These are phyloP conservation scores for Plasmodium cynomolgi DNA, from an alignment of 169 alveolate species.

Conservation along the genomic window DNA sequence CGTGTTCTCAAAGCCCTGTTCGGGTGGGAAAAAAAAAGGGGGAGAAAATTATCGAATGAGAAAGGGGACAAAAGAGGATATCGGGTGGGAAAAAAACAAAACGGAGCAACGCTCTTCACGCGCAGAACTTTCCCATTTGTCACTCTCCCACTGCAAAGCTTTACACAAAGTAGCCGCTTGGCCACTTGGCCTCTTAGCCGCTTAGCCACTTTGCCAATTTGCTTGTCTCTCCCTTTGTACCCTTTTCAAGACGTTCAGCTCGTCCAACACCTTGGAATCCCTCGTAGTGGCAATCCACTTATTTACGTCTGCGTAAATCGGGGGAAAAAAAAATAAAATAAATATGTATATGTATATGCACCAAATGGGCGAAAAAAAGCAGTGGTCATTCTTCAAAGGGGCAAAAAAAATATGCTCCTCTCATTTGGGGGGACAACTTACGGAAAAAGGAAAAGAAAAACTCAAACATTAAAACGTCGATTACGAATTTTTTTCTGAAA, in stretches of 20 bases:
- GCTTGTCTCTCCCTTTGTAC: slow-evolving; percentile 5
- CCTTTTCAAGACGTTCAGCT: background rate
- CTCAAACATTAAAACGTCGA: slow-evolving; percentile 50
- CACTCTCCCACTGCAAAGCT: background rate
- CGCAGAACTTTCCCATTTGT: background rate
- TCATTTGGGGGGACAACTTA: slow-evolving; percentile 1
- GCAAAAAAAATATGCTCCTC: background rate
- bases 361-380: slow-evolving; percentile 1
- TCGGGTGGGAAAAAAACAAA: background rate
- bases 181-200: background rate
- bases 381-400: background rate
- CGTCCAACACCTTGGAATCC: background rate
- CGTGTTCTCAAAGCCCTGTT: slow-evolving; percentile 24
- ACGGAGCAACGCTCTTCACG: background rate
- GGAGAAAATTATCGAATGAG: background rate
- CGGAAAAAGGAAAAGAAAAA: slow-evolving; percentile 54
- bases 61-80: background rate
- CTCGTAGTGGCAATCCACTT: slow-evolving; percentile 60
- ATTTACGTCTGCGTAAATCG: slow-evolving; percentile 34
- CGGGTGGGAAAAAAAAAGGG: background rate
- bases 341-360: background rate
- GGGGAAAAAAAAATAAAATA: background rate
- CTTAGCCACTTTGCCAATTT: background rate
- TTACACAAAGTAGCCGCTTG: background rate
- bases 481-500: slow-evolving; percentile 36